These are phyloP conservation scores for Fusarium subtropicale DNA, from an alignment of 2,329 filamentous ascomycete species.

Conservation along the genomic window DNA sequence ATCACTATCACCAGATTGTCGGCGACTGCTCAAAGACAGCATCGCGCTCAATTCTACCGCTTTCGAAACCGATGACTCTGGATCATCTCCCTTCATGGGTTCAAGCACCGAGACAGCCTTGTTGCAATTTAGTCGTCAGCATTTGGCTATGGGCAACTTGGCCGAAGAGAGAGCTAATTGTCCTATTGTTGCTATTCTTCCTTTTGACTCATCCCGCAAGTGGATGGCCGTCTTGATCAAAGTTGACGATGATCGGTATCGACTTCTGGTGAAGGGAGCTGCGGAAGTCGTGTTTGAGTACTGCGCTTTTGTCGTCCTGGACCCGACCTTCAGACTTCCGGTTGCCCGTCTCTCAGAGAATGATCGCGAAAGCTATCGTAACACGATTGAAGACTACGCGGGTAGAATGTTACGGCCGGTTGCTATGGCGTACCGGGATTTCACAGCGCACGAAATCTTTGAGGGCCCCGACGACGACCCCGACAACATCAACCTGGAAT, in stretches of 20 bases:
- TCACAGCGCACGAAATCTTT: slow-evolving; percentile 74
- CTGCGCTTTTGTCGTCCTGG: slow-evolving; percentile 57
- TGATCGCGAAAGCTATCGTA: slow-evolving; percentile 49
- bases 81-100: slow-evolving; percentile 59
- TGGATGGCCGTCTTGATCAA: slow-evolving; percentile 68
- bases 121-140: slow-evolving; percentile 62
- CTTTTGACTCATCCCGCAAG: slow-evolving; percentile 66
- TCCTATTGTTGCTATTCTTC: slow-evolving; percentile 61
- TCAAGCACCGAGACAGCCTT: slow-evolving; percentile 68
- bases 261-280: slow-evolving; percentile 67
- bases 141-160: slow-evolving; percentile 59
- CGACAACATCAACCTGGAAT: slow-evolving; percentile 52
- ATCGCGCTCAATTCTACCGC: slow-evolving; percentile 64
- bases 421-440: slow-evolving; percentile 79
- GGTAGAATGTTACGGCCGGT: slow-evolving; percentile 79
- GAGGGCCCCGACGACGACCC: slow-evolving; percentile 58
- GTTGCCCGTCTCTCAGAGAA: slow-evolving; percentile 49
- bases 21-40: slow-evolving; percentile 54
- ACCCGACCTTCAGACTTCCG: slow-evolving; percentile 55
- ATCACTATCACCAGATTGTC: slow-evolving; percentile 51
- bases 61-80: slow-evolving; percentile 59
- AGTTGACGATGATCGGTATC: slow-evolving; percentile 58
- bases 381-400: slow-evolving; percentile 65
- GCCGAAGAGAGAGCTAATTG: slow-evolving; percentile 60
- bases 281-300: slow-evolving; percentile 66